phyloP scores from a whole-genome alignment of 2,329 filamentous ascomycete genomes.

The Fusarium irregulare region DNA sequence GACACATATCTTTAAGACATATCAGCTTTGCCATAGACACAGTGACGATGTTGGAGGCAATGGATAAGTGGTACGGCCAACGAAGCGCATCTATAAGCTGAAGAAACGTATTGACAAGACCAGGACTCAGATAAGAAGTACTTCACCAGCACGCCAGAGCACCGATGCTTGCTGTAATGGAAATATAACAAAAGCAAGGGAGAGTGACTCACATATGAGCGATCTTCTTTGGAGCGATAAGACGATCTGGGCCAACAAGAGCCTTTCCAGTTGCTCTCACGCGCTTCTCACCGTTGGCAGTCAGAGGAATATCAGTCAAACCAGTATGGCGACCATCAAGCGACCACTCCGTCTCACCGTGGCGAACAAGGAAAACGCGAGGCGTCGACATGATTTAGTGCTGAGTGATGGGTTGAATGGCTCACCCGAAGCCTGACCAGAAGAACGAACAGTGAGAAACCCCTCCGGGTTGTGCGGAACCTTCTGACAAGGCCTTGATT shows the following conservation, averaged over 20 bases:
- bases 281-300: constrained; percentile 81
- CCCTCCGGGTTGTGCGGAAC: not conserved
- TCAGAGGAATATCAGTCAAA: constrained; percentile 86
- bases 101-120: not conserved
- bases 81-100: not conserved
- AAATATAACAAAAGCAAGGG: not conserved
- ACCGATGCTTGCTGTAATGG: not conserved
- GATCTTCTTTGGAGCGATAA: constrained; percentile 85
- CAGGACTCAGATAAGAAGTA: not conserved
- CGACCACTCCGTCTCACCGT: constrained; percentile 97
- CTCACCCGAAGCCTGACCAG: not conserved
- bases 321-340: constrained; percentile 88
- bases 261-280: constrained; percentile 82
- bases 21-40: not conserved
- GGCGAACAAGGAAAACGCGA: constrained; percentile 83
- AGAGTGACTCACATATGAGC: constrained; percentile 76
- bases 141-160: not conserved
- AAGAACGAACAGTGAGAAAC: not conserved
- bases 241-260: constrained; percentile 82
- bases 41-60: not conserved
- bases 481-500: not conserved
- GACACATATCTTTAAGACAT: constrained; percentile 76
- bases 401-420: not conserved
- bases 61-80: not conserved
- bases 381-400: constrained; percentile 62